phyloP scores from a whole-genome alignment of 768 basidiomycete species.

The Xerocomellus amylosporus region DNA sequence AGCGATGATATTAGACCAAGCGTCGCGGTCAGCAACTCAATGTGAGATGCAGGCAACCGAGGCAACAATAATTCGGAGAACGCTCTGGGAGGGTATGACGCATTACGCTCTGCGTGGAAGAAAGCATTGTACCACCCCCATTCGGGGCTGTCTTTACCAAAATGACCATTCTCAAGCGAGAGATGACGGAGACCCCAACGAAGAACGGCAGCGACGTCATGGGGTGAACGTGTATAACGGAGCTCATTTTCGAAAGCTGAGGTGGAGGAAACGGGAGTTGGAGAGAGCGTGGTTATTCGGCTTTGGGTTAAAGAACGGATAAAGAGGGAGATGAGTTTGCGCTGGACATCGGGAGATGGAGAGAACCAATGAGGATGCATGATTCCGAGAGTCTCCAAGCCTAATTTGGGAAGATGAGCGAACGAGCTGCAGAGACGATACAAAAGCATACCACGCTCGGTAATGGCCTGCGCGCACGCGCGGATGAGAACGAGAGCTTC shows the following conservation, averaged over 20 bases:
- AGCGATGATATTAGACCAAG: constrained; percentile 66
- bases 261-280: constrained; percentile 43
- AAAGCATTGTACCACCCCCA: constrained; percentile 70
- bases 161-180: constrained; percentile 53
- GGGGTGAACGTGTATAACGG: constrained; percentile 59
- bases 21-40: constrained; percentile 54
- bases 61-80: constrained; percentile 63
- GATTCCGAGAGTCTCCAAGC: constrained; percentile 76
- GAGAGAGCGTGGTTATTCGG: constrained; percentile 49
- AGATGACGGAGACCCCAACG: constrained; percentile 81
- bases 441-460: constrained; percentile 52
- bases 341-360: constrained; percentile 67
- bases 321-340: constrained; percentile 64
- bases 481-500: constrained; percentile 65
- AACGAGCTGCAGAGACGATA: constrained; percentile 4
- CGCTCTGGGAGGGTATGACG: constrained; percentile 58
- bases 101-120: constrained; percentile 53
- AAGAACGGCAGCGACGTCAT: constrained; percentile 77
- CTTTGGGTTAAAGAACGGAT: constrained; percentile 57
- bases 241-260: constrained; percentile 65
- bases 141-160: constrained; percentile 54
- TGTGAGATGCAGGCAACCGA: constrained; percentile 54
- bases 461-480: constrained; percentile 66
- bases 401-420: constrained; percentile 34
- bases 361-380: constrained; percentile 88